phyloP scores from a whole-genome alignment of 1,284 basidiomycete species.

The Coniferiporia weirii region DNA sequence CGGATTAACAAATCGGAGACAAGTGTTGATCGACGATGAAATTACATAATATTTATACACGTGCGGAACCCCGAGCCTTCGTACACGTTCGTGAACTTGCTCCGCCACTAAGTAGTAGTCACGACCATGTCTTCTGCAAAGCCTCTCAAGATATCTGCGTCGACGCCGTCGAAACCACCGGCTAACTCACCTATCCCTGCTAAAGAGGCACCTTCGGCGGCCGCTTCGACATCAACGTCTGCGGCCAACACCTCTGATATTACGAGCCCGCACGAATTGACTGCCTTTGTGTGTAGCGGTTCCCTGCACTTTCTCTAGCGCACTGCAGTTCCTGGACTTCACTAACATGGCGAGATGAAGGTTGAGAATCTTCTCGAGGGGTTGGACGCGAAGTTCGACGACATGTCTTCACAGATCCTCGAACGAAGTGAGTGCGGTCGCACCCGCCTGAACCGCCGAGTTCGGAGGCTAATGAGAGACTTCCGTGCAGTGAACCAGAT shows the following conservation, averaged over 20 bases:
- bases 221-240: slow-evolving; percentile 19
- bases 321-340: background rate
- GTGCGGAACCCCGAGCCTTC: no score
- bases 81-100: no score
- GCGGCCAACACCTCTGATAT: slow-evolving; percentile 47
- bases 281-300: slow-evolving; percentile 61
- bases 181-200: slow-evolving; percentile 8
- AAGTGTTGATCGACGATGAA: no score
- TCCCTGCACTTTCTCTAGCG: background rate
- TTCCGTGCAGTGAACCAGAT: slow-evolving; percentile 65
- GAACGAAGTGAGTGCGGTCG: slow-evolving; percentile 59
- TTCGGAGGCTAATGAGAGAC: slow-evolving; percentile 7
- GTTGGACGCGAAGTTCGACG: slow-evolving; percentile 74
- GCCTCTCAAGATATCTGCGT: slow-evolving; percentile 13
- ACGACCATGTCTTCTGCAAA: slow-evolving; percentile 16
- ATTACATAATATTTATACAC: no score
- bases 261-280: slow-evolving; percentile 78
- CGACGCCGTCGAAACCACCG: slow-evolving; percentile 13
- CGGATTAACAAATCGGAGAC: no score
- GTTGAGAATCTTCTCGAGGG: slow-evolving; percentile 75
- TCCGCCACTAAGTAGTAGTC: background rate
- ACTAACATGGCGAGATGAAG: slow-evolving; percentile 31
- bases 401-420: slow-evolving; percentile 77
- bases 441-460: background rate
- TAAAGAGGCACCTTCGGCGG: background rate